These are phyloP conservation scores for Fusarium sp. DNA, from an alignment of 2,329 filamentous ascomycete species.

Conservation along the genomic window DNA sequence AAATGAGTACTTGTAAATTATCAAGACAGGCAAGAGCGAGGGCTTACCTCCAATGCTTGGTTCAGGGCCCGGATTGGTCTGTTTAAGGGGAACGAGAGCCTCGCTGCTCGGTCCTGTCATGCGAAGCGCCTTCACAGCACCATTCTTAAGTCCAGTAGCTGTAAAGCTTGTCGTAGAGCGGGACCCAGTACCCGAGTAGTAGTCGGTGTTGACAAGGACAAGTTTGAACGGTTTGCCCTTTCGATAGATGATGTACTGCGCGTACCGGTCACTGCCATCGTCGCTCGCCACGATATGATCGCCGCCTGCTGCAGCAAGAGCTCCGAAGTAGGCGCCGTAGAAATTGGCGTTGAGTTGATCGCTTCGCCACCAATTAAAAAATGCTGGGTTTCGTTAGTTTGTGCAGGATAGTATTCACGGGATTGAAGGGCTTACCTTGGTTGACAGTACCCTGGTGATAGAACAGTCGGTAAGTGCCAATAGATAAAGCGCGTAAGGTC, in stretches of 20 bases:
- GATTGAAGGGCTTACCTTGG: not conserved
- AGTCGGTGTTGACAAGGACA: not conserved
- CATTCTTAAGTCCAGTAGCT: not conserved
- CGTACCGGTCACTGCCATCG: not conserved
- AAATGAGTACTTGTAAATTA: not conserved
- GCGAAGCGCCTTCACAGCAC: not conserved
- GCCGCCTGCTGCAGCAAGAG: not conserved
- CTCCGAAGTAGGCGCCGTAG: conserved; percentile 1
- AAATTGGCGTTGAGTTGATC: not conserved
- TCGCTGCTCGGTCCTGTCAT: not conserved
- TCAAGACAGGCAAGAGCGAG: rapidly evolving
- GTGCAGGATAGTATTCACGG: rapidly evolving
- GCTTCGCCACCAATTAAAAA: conserved; percentile 1
- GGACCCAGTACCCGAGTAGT: not conserved
- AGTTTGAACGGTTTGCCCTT: not conserved
- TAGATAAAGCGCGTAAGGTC: not conserved
- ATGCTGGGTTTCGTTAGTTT: not conserved
- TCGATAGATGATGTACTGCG: not conserved
- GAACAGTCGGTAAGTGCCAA: not conserved
- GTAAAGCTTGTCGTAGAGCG: not conserved
- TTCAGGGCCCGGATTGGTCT: not conserved
- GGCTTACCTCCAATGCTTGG: not conserved
- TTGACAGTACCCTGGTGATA: not conserved
- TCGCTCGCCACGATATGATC: not conserved
- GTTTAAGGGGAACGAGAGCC: not conserved